Evolutionary conservation across 257 asterid species (phyloP).

Genomic region (Ocimum tenuiflorum): DNA sequence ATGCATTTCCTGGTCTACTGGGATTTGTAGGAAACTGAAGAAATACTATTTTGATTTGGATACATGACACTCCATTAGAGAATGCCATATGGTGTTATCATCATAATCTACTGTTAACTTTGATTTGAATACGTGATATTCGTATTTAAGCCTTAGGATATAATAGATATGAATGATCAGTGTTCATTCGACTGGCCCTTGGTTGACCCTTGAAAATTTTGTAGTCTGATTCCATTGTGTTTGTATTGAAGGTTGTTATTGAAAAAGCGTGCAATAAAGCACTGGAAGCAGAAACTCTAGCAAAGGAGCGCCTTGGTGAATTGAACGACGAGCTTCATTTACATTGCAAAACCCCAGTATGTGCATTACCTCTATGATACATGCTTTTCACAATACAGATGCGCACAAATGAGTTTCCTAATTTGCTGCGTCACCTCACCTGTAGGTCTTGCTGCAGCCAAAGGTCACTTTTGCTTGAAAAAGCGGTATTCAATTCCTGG

Average conservation of each 20-base stretch:
- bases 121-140: not conserved
- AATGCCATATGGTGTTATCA: not conserved
- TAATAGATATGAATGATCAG: too few relatives aligned
- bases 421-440: not conserved
- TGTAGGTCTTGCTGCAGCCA: slow-evolving; percentile 52
- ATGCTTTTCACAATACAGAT: too few relatives aligned
- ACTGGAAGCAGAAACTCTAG: slow-evolving; percentile 44
- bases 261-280: slow-evolving; percentile 48
- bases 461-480: slow-evolving; percentile 46
- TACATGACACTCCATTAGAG: not conserved
- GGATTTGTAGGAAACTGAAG: not conserved
- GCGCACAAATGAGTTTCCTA: not conserved
- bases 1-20: not conserved
- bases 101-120: not conserved
- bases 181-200: not conserved
- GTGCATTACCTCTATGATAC: slow-evolving; percentile 5
- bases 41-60: not conserved
- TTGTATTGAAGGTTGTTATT: slow-evolving; percentile 31
- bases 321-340: slow-evolving; percentile 49
- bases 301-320: slow-evolving; percentile 49
- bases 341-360: slow-evolving; percentile 65
- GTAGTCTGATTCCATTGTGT: not conserved
- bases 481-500: too few relatives aligned
- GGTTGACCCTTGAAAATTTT: not conserved
- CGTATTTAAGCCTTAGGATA: not conserved